Evolutionary conservation across 176 grass and related monocot species (phyloP), one percentile per base, ranked within the genome.

Genomic region (bread wheat (Triticum aestivum)): DNA sequence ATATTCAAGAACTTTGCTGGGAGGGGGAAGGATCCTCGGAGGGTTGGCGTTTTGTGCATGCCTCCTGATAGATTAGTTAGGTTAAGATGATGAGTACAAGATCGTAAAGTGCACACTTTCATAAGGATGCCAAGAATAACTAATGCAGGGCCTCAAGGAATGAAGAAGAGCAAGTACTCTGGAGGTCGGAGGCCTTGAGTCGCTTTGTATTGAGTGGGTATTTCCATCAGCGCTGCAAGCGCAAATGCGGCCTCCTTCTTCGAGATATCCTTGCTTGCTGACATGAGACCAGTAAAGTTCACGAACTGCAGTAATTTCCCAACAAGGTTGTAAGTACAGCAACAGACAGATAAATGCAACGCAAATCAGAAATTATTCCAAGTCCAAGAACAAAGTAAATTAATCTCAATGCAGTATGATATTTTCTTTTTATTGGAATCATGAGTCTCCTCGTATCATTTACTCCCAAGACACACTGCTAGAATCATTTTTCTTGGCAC

Each of bases 151-250:
- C 27, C 20, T 27, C 18, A 71, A 77, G 21, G 42, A 65, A 89
- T 49, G 35, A 27, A 52, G 33, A 90, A 69, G 77, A 77, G 21
- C 37, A 70, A 44, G 71, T 92, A 96, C 96, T 92, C 91, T 67
- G 51, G 61, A 71, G 82, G 85, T 63, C 70, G 82, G 71, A 92
- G 87, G 69, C 88, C 87, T 94, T 94, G 96, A 33, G 93, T 92
- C 56, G 90, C 90, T 98, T 86, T 98, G 87, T 92, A 98, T 77
- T 98, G 96, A 52, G 85, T 75, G 76, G 96, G 96, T 82, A 98
- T 98, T 89, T 98, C 96, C 96, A 98, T 98, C 39, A 98, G 94
- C 27, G 93, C 93, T 88, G 93, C 84, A 79, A 98, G 96, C 15
- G 96, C 90, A 91, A 98, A 98, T 73, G 88, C 84, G 76, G 93